phyloP scores from a whole-genome alignment of 306 rosid species.

The Castanea mollissima region DNA sequence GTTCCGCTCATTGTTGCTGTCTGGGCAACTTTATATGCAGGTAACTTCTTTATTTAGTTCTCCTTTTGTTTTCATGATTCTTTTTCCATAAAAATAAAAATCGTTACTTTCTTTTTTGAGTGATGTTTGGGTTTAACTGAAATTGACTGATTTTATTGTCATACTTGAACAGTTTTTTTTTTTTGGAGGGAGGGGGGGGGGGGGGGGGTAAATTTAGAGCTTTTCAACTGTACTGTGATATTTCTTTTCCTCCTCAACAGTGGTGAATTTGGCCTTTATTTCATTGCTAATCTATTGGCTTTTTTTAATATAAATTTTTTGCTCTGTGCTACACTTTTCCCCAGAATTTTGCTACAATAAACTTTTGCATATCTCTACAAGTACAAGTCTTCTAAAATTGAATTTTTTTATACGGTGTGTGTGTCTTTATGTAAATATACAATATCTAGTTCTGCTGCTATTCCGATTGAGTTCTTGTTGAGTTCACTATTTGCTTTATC shows the following conservation, averaged over 20 bases:
- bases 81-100: neutral
- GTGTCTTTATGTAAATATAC: too few species aligned
- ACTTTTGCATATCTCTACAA: neutral
- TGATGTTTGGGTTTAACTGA: neutral
- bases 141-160: neutral
- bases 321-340: neutral
- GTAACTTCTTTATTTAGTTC: conserved; percentile 24
- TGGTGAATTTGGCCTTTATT: neutral
- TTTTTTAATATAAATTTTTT: neutral
- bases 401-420: neutral
- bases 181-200: too few species aligned
- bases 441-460: neutral
- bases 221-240: neutral
- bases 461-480: neutral
- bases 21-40: conserved; percentile 68
- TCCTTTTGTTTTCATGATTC: neutral
- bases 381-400: neutral
- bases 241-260: neutral
- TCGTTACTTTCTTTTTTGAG: neutral
- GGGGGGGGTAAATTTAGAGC: neutral
- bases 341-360: neutral
- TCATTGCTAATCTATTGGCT: neutral
- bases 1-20: conserved; percentile 73
- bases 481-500: neutral
- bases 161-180: too few species aligned